Evolutionary conservation across 2,329 filamentous ascomycete species (phyloP).

Genomic region (Clarireedia paspali): DNA sequence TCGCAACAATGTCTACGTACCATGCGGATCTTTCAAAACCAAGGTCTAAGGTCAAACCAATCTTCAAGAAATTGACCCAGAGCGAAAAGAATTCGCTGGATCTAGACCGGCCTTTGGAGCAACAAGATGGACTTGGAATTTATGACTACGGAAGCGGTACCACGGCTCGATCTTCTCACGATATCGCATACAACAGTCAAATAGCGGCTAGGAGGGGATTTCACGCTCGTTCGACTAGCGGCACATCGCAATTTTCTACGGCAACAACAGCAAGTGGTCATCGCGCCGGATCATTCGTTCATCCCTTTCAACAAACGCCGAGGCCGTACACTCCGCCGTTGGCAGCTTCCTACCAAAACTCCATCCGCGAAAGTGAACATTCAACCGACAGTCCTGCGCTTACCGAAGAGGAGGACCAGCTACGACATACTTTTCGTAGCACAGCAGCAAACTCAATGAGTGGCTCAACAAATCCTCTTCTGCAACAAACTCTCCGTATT

Average conservation of each 20-base stretch:
- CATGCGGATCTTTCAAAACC: slow-evolving; percentile 20
- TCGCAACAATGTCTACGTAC: slow-evolving; percentile 21
- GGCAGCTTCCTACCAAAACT: slow-evolving; percentile 44
- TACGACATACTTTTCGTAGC: slow-evolving; percentile 20
- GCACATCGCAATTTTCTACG: slow-evolving; percentile 45
- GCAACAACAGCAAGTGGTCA: slow-evolving; percentile 45
- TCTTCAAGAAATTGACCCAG: slow-evolving; percentile 45
- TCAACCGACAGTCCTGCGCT: slow-evolving; percentile 32
- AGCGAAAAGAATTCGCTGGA: slow-evolving; percentile 58
- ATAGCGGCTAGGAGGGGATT: slow-evolving; percentile 21
- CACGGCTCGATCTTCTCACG: slow-evolving; percentile 22
- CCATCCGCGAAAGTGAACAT: slow-evolving; percentile 44
- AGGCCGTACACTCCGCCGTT: slow-evolving; percentile 52
- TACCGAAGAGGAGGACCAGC: slow-evolving; percentile 27
- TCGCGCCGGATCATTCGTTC: slow-evolving; percentile 42
- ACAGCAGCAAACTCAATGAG: slow-evolving; percentile 20
- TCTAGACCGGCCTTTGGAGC: slow-evolving; percentile 51
- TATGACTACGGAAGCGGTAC: slow-evolving; percentile 26
- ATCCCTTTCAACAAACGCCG: slow-evolving; percentile 58
- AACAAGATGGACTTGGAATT: slow-evolving; percentile 38
- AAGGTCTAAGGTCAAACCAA: slow-evolving; percentile 41
- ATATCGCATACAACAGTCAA: slow-evolving; percentile 18
- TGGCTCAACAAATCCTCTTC: slow-evolving; percentile 13
- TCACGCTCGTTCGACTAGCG: slow-evolving; percentile 52
- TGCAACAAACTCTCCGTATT: slow-evolving; percentile 21